Base-by-base conservation (phyloP, 1,284 basidiomycete species). In the Moesziomyces aphidis region DNA sequence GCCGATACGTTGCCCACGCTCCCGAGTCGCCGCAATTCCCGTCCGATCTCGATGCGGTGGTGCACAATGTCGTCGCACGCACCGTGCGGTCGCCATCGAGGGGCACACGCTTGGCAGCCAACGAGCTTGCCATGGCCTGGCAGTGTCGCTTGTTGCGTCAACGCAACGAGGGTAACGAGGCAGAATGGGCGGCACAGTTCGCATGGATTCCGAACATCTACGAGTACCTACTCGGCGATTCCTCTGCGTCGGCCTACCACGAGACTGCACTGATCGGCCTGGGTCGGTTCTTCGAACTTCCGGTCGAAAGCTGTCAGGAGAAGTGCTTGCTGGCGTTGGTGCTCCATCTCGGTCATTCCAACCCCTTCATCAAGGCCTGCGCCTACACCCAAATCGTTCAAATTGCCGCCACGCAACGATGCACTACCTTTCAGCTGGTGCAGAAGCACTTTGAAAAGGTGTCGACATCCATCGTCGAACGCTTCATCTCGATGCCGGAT, bases 381-480 rank as follows among this genome's bases (percentile, higher is more conserved):
- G 81, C 76, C 4, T 77, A 77, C 49, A 66, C 73, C 5, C 74
- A 80, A 49, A 73, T 81, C 23, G 69, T 76, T 15, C 70, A 82
- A 50, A 73, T 83, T 9, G 80, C 80, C 5, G 59, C 66, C 6
- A 55, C 65, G 22, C 73, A 80, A 17, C 23, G 61, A 48, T 78
- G 76, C 57, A 82, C 82, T 7, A 80, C 75, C 10, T 83, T 75
- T 50, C 79, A 82, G 58, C 67, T 84, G n/a, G 73, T 83, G n/a
- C 64, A 65, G 4, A 78, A 78, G 50, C 71, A 76, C 44, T 67
- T 82, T 28, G 74, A 70, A 28, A 58, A 58, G 15, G 69, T 84
- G 28, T 76, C 76, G 26, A 69, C 64, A 0, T 66, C 62, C 31
- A 75, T 83, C 17, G 69, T 81, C 4, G 76, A 78, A 36, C 71